Conservation (phyloP, 768 basidiomycete species). For the Pisolithus albus region DNA sequence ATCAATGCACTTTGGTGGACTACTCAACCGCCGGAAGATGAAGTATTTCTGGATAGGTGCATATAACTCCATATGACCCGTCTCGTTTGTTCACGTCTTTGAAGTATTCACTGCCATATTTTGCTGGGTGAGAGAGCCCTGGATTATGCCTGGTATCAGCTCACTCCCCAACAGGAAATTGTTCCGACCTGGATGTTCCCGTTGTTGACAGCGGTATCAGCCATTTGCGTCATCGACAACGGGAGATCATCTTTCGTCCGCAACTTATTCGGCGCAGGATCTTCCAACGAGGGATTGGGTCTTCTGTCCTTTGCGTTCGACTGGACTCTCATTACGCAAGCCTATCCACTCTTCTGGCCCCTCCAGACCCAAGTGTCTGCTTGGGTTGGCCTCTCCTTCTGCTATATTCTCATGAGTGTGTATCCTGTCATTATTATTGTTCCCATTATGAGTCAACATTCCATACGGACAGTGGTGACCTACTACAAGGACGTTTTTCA, state of each 20-base stretch:
- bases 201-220: constrained; percentile 41
- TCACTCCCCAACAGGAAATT: constrained; percentile 4
- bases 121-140: constrained; percentile 35
- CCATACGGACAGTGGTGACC: constrained; percentile 3
- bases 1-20: constrained; percentile 44
- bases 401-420: constrained; percentile 29
- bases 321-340: constrained; percentile 52
- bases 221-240: constrained; percentile 43
- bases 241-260: constrained; percentile 38
- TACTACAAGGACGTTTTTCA: constrained; percentile 39
- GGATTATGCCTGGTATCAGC: not conserved
- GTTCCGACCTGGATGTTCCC: constrained; percentile 18
- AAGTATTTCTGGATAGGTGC: constrained; percentile 51
- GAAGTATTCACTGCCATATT: constrained; percentile 38
- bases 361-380: constrained; percentile 38
- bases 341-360: constrained; percentile 49
- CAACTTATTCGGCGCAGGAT: constrained; percentile 39
- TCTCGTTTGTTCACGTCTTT: not conserved
- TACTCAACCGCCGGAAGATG: constrained; percentile 44
- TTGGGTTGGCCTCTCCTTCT: constrained; percentile 12
- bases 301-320: constrained; percentile 40
- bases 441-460: not conserved
- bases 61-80: not conserved
- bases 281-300: constrained; percentile 46
- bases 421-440: not conserved